A percentile compares a stretch with the other conserved stretches of the same genome.
Conservation (phyloP, 2,329 filamentous ascomycete genomes). For the Aaosphaeria pasadenensis region DNA sequence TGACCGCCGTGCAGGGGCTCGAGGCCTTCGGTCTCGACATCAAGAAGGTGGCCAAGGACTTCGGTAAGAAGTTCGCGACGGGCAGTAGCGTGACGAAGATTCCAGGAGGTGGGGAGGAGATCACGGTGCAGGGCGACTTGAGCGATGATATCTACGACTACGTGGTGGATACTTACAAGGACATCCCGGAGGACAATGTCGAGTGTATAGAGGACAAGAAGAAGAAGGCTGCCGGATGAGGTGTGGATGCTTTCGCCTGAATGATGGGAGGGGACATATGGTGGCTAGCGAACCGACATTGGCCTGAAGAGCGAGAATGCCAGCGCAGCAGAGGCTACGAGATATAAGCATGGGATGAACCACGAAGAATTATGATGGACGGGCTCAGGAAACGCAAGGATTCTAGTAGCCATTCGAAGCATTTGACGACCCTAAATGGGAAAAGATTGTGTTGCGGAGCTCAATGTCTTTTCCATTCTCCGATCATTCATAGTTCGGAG, state of each 20-base stretch:
- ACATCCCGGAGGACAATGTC: conserved; percentile 92
- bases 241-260: background rate
- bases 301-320: too few relatives aligned
- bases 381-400: too few relatives aligned
- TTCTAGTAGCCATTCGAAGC: too few relatives aligned
- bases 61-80: conserved; percentile 98
- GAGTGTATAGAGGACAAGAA: conserved; percentile 96
- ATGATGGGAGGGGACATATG: background rate
- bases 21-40: conserved; percentile 89
- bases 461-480: too few relatives aligned
- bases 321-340: too few relatives aligned
- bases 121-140: conserved; percentile 95
- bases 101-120: conserved; percentile 84
- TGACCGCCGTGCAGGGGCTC: conserved; percentile 86
- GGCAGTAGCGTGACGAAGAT: conserved; percentile 90
- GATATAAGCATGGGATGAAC: too few relatives aligned
- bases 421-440: too few relatives aligned
- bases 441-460: too few relatives aligned
- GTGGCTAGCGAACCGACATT: too few relatives aligned
- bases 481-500: too few relatives aligned
- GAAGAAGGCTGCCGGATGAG: conserved; percentile 61
- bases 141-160: conserved; percentile 94
- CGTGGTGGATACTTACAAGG: conserved; percentile 80
- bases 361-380: too few relatives aligned
- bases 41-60: conserved; percentile 94